phyloP scores from a whole-genome alignment of 2,329 filamentous ascomycete species.

The Davidsoniella eucalypti region DNA sequence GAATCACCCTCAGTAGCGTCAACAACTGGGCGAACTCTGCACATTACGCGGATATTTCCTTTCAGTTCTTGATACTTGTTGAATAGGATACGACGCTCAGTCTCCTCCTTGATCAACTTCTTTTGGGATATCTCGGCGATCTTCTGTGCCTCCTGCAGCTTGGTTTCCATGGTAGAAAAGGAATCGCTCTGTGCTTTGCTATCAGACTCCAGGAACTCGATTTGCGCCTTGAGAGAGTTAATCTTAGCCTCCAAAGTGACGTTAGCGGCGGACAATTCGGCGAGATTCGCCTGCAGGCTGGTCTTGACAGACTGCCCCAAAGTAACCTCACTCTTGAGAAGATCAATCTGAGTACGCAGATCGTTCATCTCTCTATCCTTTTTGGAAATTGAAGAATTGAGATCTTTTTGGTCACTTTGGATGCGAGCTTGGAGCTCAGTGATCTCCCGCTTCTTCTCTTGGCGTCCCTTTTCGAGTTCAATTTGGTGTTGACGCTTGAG shows the following conservation, averaged over 20 bases:
- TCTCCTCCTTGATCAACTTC: constrained; percentile 83
- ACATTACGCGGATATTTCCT: constrained; percentile 97
- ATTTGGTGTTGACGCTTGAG: constrained; percentile 44
- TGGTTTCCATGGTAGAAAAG: constrained; percentile 65
- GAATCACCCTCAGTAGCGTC: constrained; percentile 41
- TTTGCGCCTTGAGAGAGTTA: constrained; percentile 60
- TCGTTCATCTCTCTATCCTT: constrained; percentile 40
- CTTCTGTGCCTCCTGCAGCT: constrained; percentile 61
- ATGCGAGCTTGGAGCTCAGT: constrained; percentile 42
- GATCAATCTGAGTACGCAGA: constrained; percentile 27
- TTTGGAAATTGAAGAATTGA: constrained; percentile 29
- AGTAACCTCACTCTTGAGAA: constrained; percentile 33
- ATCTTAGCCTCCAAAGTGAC: constrained; percentile 58
- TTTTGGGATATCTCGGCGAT: constrained; percentile 54
- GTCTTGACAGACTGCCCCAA: constrained; percentile 48
- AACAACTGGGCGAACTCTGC: constrained; percentile 68
- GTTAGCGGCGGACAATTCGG: constrained; percentile 43
- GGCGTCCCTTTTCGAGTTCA: constrained; percentile 50
- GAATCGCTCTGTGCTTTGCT: constrained; percentile 77
- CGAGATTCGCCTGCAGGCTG: constrained; percentile 33
- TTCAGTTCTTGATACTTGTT: constrained; percentile 97
- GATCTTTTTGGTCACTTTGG: constrained; percentile 34
- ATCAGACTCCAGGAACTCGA: constrained; percentile 79
- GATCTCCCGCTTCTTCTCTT: constrained; percentile 41
- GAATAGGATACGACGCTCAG: constrained; percentile 75